A percentile compares a stretch with the other conserved stretches of the same genome.
These are phyloP conservation scores for Amniculicola lignicola DNA, from an alignment of 495 filamentous ascomycete genomes.

Conservation along the genomic window DNA sequence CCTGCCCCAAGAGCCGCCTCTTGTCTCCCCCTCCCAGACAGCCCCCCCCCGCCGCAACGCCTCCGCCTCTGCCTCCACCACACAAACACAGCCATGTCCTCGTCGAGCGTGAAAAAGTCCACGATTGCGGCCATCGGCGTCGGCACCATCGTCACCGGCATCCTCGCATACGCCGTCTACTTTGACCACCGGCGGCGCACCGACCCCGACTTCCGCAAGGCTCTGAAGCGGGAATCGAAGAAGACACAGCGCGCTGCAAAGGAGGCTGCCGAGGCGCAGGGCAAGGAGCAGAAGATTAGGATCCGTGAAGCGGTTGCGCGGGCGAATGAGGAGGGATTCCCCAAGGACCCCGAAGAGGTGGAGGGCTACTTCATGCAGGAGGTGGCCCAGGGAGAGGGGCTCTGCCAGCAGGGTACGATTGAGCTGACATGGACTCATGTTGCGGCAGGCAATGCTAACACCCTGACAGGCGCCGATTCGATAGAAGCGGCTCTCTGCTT, in stretches of 20 bases:
- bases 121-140: slow-evolving; percentile 70
- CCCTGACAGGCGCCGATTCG: slow-evolving; percentile 59
- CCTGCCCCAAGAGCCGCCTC: neutral
- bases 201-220: slow-evolving; percentile 80
- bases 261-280: slow-evolving; percentile 47
- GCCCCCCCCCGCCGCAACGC: neutral
- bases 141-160: slow-evolving; percentile 69
- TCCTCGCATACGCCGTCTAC: slow-evolving; percentile 81
- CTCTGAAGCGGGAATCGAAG: slow-evolving; percentile 77
- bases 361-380: slow-evolving; percentile 93
- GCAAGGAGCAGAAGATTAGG: slow-evolving; percentile 63
- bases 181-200: slow-evolving; percentile 91
- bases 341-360: slow-evolving; percentile 83
- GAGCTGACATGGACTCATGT: slow-evolving; percentile 20
- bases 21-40: neutral
- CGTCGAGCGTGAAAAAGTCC: slow-evolving; percentile 62
- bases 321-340: slow-evolving; percentile 88
- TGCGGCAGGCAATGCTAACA: neutral
- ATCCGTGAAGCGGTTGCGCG: slow-evolving; percentile 70
- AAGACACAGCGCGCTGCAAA: slow-evolving; percentile 51
- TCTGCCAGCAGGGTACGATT: slow-evolving; percentile 66
- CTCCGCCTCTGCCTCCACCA: neutral
- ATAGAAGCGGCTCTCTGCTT: slow-evolving; percentile 89
- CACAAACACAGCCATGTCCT: no score
- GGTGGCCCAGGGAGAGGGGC: slow-evolving; percentile 77